Conservation (phyloP, 345 rosid genomes). For the Syzygium aqueum region DNA sequence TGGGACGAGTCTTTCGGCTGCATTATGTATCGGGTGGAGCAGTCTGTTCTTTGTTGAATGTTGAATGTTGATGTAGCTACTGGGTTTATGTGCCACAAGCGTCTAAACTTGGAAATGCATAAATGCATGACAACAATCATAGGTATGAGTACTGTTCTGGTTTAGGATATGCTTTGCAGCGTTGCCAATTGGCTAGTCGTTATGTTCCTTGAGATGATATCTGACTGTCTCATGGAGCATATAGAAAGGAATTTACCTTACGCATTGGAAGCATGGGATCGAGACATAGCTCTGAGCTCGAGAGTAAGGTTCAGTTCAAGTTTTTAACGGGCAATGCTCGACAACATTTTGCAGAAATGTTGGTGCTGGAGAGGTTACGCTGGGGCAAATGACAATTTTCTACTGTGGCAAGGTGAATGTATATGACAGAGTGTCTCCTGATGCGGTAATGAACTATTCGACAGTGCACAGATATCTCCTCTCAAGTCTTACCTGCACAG, state of each 20-base stretch:
- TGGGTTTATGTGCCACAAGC: neutral
- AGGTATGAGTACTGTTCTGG: neutral
- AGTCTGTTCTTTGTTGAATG: neutral
- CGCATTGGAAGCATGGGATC: neutral
- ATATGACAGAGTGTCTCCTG: slow-evolving; percentile 69
- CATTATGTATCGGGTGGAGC: neutral
- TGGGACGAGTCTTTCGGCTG: neutral
- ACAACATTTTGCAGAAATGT: slow-evolving; percentile 28
- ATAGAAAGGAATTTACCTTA: neutral
- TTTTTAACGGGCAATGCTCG: neutral
- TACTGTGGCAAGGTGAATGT: slow-evolving; percentile 91
- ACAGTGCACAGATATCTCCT: slow-evolving; percentile 25
- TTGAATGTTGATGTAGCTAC: neutral
- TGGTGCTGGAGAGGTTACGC: slow-evolving; percentile 23
- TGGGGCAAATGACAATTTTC: slow-evolving; percentile 87
- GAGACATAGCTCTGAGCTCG: neutral
- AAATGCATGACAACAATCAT: neutral
- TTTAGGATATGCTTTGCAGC: neutral
- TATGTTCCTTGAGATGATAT: neutral
- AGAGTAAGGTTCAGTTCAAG: neutral
- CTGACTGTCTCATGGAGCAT: neutral
- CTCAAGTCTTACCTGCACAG: slow-evolving; percentile 15
- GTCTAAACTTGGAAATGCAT: neutral
- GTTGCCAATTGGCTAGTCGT: neutral
- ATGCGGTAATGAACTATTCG: slow-evolving; percentile 58